Base-by-base conservation (phyloP, 306 rosid species). In the Casuarina equisetifolia region DNA sequence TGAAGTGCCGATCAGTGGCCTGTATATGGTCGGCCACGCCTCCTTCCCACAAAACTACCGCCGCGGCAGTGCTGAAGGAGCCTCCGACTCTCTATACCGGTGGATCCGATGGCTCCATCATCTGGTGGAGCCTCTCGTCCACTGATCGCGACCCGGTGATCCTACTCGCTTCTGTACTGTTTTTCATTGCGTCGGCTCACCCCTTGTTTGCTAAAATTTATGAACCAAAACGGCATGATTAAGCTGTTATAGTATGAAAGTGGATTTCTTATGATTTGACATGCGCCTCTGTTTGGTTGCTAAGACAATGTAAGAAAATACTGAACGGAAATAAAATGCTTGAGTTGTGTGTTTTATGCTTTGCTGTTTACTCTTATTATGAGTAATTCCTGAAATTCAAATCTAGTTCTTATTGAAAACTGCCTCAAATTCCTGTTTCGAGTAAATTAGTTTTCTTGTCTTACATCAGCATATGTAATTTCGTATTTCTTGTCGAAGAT, bases 71-170 rank as follows among this genome's bases (percentile, higher is more conserved):
- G 52, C 86, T 91, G 70, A 35, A 69, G 61, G 85, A 79, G 12
- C 96, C 93, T 5, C 90, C 90, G 3, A 75, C 97, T 55, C 86
- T 91, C 59, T 95, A 89, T 85, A 92, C 97, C 84, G 96, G 92
- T 66, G 97, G 97, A 92, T 92, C 97, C 74, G 96, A 95, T 82
- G 99, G 99, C 84, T 92, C 96, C 80, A 82, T 95, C 88, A 82
- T 95, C 91, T 91, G 96, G 97, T 92, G 97, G 97, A 82, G 87
- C 86, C 75, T 92, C 52, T 88, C 88, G 43, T 61, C 40, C 78
- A 3, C 82, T 76, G 73, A 75, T 81, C 78, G 96, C 77, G 36
- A 64, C 45, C 85, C 93, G 97, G 98, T 94, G 88, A 67, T 74
- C 73, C 59, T 17, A 32, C 76, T 73, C 68, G 35, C 49, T 55